Evolutionary conservation across 805 yeast genomes (phyloP).

Genomic region (Nakazawaea siamensis): DNA sequence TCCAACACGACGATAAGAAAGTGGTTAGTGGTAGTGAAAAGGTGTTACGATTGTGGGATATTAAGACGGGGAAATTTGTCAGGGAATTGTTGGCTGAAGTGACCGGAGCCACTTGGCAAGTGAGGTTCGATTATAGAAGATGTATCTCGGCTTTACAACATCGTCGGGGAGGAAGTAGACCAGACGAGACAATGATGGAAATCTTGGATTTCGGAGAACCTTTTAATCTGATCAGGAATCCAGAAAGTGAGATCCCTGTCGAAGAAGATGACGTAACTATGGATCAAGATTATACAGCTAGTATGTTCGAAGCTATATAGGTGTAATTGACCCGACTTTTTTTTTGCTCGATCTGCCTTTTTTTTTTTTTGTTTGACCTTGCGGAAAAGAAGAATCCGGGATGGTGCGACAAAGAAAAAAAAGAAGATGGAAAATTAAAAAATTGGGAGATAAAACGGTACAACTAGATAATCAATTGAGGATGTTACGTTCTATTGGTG

Average conservation of each 20-base stretch:
- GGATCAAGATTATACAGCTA: too few relatives aligned
- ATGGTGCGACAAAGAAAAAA: background rate
- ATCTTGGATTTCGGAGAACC: slow-evolving; percentile 66
- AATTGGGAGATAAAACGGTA: background rate
- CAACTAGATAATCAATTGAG: slow-evolving; percentile 2
- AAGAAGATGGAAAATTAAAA: background rate
- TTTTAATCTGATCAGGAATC: too few relatives aligned
- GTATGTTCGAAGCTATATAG: too few relatives aligned
- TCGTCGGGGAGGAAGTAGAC: slow-evolving; percentile 21
- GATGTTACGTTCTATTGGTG: slow-evolving; percentile 16
- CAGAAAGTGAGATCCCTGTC: too few relatives aligned
- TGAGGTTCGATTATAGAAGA: slow-evolving; percentile 71
- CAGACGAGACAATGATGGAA: slow-evolving; percentile 68
- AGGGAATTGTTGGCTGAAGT: slow-evolving; percentile 67
- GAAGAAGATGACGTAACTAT: background rate
- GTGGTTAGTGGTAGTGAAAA: slow-evolving; percentile 86
- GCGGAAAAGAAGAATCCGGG: slow-evolving; percentile 10
- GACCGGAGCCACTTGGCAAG: slow-evolving; percentile 91
- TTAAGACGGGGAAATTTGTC: slow-evolving; percentile 66
- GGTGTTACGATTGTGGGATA: slow-evolving; percentile 83
- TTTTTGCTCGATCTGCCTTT: too few relatives aligned
- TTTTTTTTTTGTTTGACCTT: too few relatives aligned
- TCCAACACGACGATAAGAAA: slow-evolving; percentile 77
- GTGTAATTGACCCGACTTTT: too few relatives aligned
- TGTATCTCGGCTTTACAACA: slow-evolving; percentile 87